Evolutionary conservation across 169 alveolate species (phyloP).

Genomic region (Plasmodium inui): DNA sequence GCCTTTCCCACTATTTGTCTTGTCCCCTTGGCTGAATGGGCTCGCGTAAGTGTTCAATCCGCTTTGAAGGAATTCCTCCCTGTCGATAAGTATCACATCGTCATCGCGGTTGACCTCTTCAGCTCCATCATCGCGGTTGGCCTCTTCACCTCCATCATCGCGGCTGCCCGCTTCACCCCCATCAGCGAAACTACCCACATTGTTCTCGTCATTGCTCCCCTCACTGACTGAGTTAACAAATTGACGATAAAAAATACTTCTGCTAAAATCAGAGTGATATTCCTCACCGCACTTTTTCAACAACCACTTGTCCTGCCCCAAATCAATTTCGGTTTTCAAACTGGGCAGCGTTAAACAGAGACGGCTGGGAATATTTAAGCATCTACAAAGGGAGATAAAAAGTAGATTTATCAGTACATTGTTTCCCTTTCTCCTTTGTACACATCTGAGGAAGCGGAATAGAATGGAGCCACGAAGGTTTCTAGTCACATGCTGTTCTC

Average conservation of each 20-base stretch:
- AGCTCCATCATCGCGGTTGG: not conserved
- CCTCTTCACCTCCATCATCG: not conserved
- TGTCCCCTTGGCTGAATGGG: not conserved
- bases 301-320: not conserved
- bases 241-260: constrained; percentile 31
- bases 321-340: constrained; percentile 7
- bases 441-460: constrained; percentile 41
- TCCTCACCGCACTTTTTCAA: constrained; percentile 12
- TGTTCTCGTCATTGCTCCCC: not conserved
- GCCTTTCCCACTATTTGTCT: not conserved
- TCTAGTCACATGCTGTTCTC: constrained; percentile 14
- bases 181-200: too few species aligned
- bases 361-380: constrained; percentile 66
- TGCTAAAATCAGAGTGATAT: constrained; percentile 21
- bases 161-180: not conserved
- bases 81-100: constrained; percentile 19
- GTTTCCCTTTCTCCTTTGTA: constrained; percentile 43
- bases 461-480: constrained; percentile 27
- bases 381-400: constrained; percentile 54
- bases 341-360: constrained; percentile 50
- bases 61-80: constrained; percentile 11
- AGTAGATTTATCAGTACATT: constrained; percentile 37
- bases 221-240: not conserved
- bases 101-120: too few species aligned
- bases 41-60: not conserved